phyloP scores from a whole-genome alignment of 805 yeast genomes.

The Lachancea mirantina region DNA sequence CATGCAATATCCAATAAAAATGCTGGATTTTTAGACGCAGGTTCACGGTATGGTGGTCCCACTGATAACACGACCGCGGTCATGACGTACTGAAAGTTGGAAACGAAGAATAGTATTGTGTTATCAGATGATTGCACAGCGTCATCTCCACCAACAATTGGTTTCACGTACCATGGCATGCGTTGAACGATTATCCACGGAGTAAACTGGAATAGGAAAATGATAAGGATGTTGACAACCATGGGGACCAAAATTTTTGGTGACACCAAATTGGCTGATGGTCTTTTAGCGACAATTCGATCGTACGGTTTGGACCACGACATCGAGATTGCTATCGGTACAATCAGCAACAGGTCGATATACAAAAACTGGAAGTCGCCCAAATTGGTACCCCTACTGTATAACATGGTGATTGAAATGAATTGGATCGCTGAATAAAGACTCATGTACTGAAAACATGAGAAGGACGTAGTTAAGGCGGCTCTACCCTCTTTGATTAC shows the following conservation, averaged over 20 bases:
- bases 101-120: conserved; percentile 69
- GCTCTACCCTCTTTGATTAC: conserved; percentile 94
- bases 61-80: conserved; percentile 77
- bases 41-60: conserved; percentile 90
- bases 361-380: conserved; percentile 96
- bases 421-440: conserved; percentile 95
- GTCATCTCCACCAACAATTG: conserved; percentile 75
- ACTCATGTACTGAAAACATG: conserved; percentile 98
- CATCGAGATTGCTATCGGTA: conserved; percentile 95
- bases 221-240: conserved; percentile 63
- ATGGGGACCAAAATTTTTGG: conserved; percentile 81
- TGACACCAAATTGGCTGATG: conserved; percentile 89
- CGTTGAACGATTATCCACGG: conserved; percentile 57
- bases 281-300: conserved; percentile 59
- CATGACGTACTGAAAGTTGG: conserved; percentile 85
- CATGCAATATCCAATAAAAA: conserved; percentile 55
- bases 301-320: conserved; percentile 87
- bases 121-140: conserved; percentile 84
- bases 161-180: conserved; percentile 70
- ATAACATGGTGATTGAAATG: conserved; percentile 74
- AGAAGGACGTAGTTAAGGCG: conserved; percentile 86
- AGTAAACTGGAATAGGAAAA: conserved; percentile 56
- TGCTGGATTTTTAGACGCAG: conserved; percentile 58
- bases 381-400: conserved; percentile 81
- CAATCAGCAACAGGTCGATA: conserved; percentile 83